Percentiles rank a stretch among this genome's conserved stretches.
Evolutionary conservation across 805 yeast genomes (phyloP).

Genomic region (Wickerhamiella shivajii): DNA sequence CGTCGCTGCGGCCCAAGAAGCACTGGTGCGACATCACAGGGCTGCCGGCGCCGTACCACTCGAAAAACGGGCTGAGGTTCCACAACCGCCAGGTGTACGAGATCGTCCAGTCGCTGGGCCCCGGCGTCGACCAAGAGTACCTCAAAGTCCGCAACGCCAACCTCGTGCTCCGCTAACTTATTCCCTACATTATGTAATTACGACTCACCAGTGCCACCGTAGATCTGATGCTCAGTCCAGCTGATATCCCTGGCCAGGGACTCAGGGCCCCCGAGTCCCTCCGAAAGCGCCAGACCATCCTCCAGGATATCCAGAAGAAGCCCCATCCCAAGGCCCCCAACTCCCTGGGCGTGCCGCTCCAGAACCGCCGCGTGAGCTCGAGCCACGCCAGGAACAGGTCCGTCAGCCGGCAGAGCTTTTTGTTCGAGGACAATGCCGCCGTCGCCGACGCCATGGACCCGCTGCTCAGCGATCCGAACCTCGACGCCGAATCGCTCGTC

Average conservation of each 20-base stretch:
- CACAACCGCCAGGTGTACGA: conserved; percentile 74
- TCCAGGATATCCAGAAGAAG: conserved; percentile 3
- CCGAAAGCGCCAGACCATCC: conserved; percentile 10
- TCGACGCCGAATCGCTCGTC: conserved; percentile 20
- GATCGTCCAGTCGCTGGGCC: conserved; percentile 59
- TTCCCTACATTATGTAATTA: background rate
- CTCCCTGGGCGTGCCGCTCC: no score
- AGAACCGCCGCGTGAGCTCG: no score
- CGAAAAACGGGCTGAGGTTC: conserved; percentile 62
- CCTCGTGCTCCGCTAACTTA: conserved; percentile 57
- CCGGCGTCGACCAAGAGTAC: conserved; percentile 89
- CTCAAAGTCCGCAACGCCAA: conserved; percentile 78
- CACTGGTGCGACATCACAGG: conserved; percentile 93
- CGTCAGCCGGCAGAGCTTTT: conserved; percentile 6
- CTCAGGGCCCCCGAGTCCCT: conserved; percentile 1
- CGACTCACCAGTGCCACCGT: no score
- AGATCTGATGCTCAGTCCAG: no score
- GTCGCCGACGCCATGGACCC: conserved; percentile 24
- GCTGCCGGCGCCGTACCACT: conserved; percentile 56
- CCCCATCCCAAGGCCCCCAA: no score
- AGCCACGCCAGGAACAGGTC: no score
- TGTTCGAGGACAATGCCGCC: conserved; percentile 10
- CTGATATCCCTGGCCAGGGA: no score
- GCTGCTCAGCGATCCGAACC: conserved; percentile 43
- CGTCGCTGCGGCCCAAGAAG: conserved; percentile 65